phyloP scores from a whole-genome alignment of 306 rosid species.

The Morella rubra region DNA sequence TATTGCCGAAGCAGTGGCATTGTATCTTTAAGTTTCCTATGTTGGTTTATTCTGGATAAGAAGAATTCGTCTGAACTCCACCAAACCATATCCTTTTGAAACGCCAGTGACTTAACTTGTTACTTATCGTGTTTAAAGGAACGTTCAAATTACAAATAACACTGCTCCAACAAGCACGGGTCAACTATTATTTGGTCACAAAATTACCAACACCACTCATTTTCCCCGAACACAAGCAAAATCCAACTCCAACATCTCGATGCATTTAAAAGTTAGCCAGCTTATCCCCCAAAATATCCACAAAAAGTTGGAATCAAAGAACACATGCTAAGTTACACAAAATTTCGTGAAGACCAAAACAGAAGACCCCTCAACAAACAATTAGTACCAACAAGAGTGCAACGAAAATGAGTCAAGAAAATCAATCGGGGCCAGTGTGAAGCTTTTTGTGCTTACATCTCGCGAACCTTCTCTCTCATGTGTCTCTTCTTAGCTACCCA shows the following conservation, averaged over 20 bases:
- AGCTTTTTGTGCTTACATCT: conserved; percentile 45
- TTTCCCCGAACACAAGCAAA: neutral
- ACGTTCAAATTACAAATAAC: neutral
- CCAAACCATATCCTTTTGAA: neutral
- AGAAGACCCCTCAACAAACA: neutral
- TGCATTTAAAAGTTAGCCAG: neutral
- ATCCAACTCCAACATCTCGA: neutral
- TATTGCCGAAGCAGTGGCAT: neutral
- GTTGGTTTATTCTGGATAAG: neutral
- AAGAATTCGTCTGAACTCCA: neutral
- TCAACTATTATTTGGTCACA: too few relatives aligned
- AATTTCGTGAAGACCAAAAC: neutral
- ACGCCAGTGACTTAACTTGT: neutral
- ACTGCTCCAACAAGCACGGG: neutral
- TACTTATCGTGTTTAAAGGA: neutral
- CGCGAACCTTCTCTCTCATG: conserved; percentile 86
- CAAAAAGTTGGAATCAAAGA: neutral
- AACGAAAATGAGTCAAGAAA: conserved; percentile 5
- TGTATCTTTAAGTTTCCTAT: neutral
- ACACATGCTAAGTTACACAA: neutral
- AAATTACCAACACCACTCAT: neutral
- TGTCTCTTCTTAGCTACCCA: conserved; percentile 65
- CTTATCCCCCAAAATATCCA: neutral
- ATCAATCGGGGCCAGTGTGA: neutral
- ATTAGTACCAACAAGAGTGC: neutral